Base-by-base conservation (phyloP, 345 rosid genomes). In the Bruguiera sexangula region DNA sequence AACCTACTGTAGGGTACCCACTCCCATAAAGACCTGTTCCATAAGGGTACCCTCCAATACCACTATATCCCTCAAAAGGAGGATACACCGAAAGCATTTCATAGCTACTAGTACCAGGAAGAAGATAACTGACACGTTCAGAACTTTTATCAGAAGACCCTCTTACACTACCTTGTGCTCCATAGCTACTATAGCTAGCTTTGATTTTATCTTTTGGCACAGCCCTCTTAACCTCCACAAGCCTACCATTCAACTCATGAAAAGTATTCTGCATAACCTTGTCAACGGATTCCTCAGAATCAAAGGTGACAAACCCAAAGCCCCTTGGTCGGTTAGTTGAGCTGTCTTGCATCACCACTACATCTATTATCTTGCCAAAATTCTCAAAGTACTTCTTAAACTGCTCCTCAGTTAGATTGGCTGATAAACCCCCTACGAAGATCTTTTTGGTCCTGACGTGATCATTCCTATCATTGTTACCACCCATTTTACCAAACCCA, bases 171-270 rank as follows among this genome's bases (percentile, higher is more conserved):
- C 58, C 46, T 29, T 69, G 69, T 36, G 72, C 10, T 8, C 62
- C 70, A 65, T 37, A 11, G 62, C 60, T 62, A 69, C 29, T 27
- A 58, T 67, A 66, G 69, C 57, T 66, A 22, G 72, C 75, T 77
- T 76, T 85, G 36, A 67, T 75, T 29, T 80, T 84, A 71, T 90
- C 96, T 81, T 90, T 93, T 2, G 97, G 97, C 72, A 90, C 85
- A 3, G 97, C 98, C 43, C 85, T 85, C 85, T 93, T 93, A 51
- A 90, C 96, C 73, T 93, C 98, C 61, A 93, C 92, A 1, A 69
- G 73, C 79, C 81, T 90, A 18, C 87, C 83, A 75, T 77, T 86
- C 80, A 90, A 66, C 73, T 86, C 93, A 78, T 87, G 89, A 73
- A 84, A 86, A 32, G 27, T 81, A 31, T 84, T 87, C 71, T 69